phyloP scores from a whole-genome alignment of 2,329 filamentous ascomycete species.

The Lachnellula arida region DNA sequence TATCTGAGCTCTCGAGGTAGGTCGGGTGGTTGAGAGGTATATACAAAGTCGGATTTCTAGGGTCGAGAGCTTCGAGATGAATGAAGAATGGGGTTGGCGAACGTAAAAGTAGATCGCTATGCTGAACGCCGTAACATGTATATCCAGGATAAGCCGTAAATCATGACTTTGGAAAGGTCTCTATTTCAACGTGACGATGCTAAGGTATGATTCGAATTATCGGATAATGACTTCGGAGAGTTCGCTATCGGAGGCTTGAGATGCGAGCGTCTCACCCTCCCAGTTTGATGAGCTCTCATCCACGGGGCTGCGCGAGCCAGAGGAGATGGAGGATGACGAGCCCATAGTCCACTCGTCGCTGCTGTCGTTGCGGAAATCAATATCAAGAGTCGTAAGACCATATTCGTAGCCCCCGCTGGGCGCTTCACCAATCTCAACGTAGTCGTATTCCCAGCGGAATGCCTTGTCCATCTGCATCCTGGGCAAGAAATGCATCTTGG shows the following conservation, averaged over 20 bases:
- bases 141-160: conserved; percentile 26
- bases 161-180: conserved; percentile 19
- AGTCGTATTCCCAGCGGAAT: conserved; percentile 94
- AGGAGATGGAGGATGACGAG: conserved; percentile 58
- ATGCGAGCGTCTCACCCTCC: conserved; percentile 51
- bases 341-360: conserved; percentile 90
- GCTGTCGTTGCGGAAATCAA: conserved; percentile 39
- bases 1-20: not conserved
- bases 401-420: conserved; percentile 52
- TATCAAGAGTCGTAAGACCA: conserved; percentile 34
- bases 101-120: conserved; percentile 21
- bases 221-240: conserved; percentile 29
- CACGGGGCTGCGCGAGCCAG: conserved; percentile 34
- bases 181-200: conserved; percentile 20
- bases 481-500: conserved; percentile 75
- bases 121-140: conserved; percentile 30
- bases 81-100: conserved; percentile 17
- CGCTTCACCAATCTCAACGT: conserved; percentile 74
- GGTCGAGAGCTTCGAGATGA: conserved; percentile 13
- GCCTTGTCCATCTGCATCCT: conserved; percentile 78
- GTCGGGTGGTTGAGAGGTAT: conserved; percentile 10
- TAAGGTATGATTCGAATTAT: conserved; percentile 14
- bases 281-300: conserved; percentile 53
- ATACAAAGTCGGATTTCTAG: conserved; percentile 23
- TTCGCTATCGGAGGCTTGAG: conserved; percentile 31